Conservation (phyloP, 768 basidiomycete species). For the Heimioporus sp. region DNA sequence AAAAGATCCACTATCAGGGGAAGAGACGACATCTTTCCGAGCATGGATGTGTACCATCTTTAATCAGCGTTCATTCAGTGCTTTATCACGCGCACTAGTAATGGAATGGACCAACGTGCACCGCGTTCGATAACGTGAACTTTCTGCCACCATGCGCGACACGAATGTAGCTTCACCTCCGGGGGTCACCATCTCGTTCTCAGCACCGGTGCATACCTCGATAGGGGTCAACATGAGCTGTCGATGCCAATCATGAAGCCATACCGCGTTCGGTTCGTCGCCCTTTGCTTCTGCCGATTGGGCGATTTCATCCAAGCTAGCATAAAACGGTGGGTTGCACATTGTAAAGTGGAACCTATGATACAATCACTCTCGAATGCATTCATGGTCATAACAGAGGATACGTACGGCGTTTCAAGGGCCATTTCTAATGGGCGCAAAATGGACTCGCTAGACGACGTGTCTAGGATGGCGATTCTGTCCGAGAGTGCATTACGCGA, state of each 20-base stretch:
- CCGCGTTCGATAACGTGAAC: constrained; percentile 42
- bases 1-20: constrained; percentile 56
- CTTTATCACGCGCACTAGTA: background rate
- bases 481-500: constrained; percentile 50
- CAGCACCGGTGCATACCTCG: constrained; percentile 84
- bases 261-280: constrained; percentile 65
- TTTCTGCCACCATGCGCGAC: constrained; percentile 72
- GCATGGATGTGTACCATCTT: constrained; percentile 90
- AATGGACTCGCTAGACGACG: constrained; percentile 39
- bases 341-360: constrained; percentile 74
- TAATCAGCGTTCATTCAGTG: background rate
- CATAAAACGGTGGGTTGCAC: constrained; percentile 97
- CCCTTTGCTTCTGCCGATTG: constrained; percentile 62
- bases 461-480: constrained; percentile 48
- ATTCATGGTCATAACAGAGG: background rate
- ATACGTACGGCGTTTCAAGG: constrained; percentile 4
- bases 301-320: constrained; percentile 64
- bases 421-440: constrained; percentile 32
- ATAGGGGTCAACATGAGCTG: background rate
- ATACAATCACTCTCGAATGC: background rate
- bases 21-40: constrained; percentile 84
- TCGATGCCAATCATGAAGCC: constrained; percentile 16
- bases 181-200: constrained; percentile 82
- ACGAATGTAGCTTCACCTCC: constrained; percentile 89
- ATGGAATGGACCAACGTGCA: constrained; percentile 49